Conservation (phyloP, 495 filamentous ascomycete genomes). For the Margaritispora aquatica region DNA sequence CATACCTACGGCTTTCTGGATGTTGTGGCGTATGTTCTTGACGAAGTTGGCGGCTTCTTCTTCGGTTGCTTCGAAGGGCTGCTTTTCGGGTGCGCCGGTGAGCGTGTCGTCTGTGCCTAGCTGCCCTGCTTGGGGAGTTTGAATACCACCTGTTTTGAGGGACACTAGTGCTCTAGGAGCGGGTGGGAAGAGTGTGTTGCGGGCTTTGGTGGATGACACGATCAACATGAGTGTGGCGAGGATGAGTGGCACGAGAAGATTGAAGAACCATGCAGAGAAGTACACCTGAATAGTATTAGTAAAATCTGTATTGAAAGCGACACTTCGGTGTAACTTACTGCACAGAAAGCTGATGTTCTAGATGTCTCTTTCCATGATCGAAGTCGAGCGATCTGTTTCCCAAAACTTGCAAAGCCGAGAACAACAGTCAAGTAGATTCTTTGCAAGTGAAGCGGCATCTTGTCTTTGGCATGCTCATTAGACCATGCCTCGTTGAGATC, state of each 20-base stretch:
- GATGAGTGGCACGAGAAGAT: slow-evolving; percentile 56
- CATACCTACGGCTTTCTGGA: slow-evolving; percentile 5
- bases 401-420: slow-evolving; percentile 54
- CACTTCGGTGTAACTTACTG: slow-evolving; percentile 38
- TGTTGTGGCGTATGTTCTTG: slow-evolving; percentile 46
- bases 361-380: slow-evolving; percentile 70
- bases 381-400: slow-evolving; percentile 66
- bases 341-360: slow-evolving; percentile 60
- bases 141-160: slow-evolving; percentile 50
- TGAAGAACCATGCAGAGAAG: slow-evolving; percentile 63
- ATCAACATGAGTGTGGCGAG: slow-evolving; percentile 50
- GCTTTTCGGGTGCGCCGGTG: slow-evolving; percentile 76
- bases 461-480: slow-evolving; percentile 78
- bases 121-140: slow-evolving; percentile 60
- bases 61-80: slow-evolving; percentile 80
- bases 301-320: background rate
- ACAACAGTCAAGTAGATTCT: slow-evolving; percentile 74
- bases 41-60: slow-evolving; percentile 76
- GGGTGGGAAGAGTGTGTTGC: slow-evolving; percentile 63
- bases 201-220: slow-evolving; percentile 56
- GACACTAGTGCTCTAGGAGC: slow-evolving; percentile 58
- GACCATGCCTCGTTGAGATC: slow-evolving; percentile 73
- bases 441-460: slow-evolving; percentile 68
- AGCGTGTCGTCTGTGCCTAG: slow-evolving; percentile 68
- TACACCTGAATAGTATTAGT: slow-evolving; percentile 33